Conservation (phyloP, 1,284 basidiomycete species). For the Stereum hirsutum region DNA sequence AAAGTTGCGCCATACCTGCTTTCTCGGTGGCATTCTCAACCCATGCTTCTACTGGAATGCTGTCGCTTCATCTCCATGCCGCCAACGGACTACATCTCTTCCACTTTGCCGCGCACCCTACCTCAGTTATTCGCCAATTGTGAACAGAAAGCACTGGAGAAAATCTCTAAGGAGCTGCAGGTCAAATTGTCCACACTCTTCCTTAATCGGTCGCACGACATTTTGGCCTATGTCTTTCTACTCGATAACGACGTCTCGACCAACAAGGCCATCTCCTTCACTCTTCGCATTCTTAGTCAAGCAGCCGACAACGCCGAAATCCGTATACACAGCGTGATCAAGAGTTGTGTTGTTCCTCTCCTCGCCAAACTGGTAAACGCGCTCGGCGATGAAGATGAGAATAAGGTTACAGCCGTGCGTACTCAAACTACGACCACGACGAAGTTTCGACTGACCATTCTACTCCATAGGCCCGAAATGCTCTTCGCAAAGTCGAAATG, state of each 20-base stretch:
- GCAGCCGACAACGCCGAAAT: conserved; percentile 29
- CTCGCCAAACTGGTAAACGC: conserved; percentile 69
- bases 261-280: conserved; percentile 51
- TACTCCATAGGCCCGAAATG: conserved; percentile 42
- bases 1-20: conserved; percentile 64
- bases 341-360: conserved; percentile 56
- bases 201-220: conserved; percentile 49
- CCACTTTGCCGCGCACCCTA: conserved; percentile 58
- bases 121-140: conserved; percentile 63
- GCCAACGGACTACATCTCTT: conserved; percentile 55
- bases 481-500: conserved; percentile 50
- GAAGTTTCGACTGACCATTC: too few relatives aligned
- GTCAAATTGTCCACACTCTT: conserved; percentile 46
- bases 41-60: conserved; percentile 47
- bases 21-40: conserved; percentile 47
- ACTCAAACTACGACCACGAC: too few relatives aligned
- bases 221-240: conserved; percentile 69
- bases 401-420: conserved; percentile 28
- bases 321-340: conserved; percentile 45
- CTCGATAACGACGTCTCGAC: conserved; percentile 43
- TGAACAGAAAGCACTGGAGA: conserved; percentile 34
- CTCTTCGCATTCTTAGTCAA: conserved; percentile 40
- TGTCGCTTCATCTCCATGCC: conserved; percentile 53
- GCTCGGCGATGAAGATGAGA: conserved; percentile 57
- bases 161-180: conserved; percentile 35